Percentiles rank a stretch among this genome's conserved stretches.
phyloP scores from a whole-genome alignment of 2,329 filamentous ascomycete genomes.

The Colletotrichum sp. region DNA sequence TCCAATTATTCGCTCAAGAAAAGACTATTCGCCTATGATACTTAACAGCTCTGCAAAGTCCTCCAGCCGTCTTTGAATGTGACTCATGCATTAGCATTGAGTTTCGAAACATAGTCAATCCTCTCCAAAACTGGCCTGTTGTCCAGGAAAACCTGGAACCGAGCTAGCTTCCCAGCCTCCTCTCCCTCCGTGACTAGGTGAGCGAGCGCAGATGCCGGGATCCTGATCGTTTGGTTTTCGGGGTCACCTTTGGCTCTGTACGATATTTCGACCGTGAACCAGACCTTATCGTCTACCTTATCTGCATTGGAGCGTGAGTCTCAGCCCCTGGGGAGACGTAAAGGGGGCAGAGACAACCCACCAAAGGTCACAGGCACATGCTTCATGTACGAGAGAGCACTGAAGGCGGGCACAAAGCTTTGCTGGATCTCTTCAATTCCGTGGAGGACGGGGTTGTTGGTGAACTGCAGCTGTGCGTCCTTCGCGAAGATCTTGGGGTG shows the following conservation, averaged over 20 bases:
- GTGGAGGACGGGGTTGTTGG: background rate
- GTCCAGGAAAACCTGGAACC: background rate
- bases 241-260: background rate
- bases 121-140: background rate
- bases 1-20: background rate
- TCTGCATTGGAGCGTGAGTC: background rate
- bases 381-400: background rate
- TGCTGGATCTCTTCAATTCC: background rate
- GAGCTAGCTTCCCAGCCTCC: background rate
- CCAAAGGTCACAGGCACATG: background rate
- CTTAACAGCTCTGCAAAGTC: background rate
- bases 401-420: background rate
- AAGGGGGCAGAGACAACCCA: background rate
- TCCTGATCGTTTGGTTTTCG: background rate
- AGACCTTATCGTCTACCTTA: background rate
- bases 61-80: too few species aligned
- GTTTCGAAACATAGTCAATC: background rate
- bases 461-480: background rate
- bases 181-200: background rate
- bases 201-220: background rate
- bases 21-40: background rate
- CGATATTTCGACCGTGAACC: background rate
- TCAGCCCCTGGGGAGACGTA: fast-evolving
- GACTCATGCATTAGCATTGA: background rate
- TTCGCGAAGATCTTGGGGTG: background rate